phyloP scores from a whole-genome alignment of 768 basidiomycete genomes.

The Austroboletus festivus region DNA sequence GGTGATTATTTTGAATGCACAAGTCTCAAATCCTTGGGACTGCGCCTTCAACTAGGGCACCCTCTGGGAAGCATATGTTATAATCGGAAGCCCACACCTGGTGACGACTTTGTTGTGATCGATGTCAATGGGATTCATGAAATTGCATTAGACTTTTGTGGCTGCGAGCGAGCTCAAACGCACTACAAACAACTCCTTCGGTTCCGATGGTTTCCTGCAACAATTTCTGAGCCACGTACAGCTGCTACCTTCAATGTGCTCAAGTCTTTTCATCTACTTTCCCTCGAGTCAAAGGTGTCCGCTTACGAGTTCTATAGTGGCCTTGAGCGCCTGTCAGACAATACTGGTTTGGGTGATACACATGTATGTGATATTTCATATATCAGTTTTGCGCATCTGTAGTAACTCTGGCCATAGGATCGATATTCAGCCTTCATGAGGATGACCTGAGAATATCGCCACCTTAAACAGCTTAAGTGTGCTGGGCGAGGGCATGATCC shows the following conservation, averaged over 20 bases:
- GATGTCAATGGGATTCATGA: not conserved
- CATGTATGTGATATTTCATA: too few species aligned
- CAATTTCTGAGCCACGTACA: not conserved
- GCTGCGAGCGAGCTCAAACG: not conserved
- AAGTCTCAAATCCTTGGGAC: not conserved
- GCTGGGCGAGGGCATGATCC: not conserved
- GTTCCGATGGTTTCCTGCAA: not conserved
- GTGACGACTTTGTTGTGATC: not conserved
- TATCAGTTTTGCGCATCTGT: not conserved
- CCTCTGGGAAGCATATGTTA: too few species aligned
- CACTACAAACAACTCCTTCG: conserved; percentile 2
- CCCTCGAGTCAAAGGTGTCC: not conserved
- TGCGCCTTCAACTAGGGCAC: conserved; percentile 2
- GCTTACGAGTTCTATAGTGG: not conserved
- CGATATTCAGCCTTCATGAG: not conserved
- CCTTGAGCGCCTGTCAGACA: not conserved
- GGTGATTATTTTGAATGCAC: not conserved
- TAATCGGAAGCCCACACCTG: not conserved
- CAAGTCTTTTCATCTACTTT: too few species aligned
- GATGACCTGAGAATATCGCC: not conserved
- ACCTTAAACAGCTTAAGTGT: conserved; percentile 2
- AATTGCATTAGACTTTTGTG: not conserved
- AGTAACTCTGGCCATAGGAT: not conserved
- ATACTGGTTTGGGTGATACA: too few species aligned
- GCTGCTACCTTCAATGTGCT: not conserved